These are phyloP conservation scores for Cutaneotrichosporon spelunceum DNA, from an alignment of 1,284 basidiomycete species.

Conservation along the genomic window DNA sequence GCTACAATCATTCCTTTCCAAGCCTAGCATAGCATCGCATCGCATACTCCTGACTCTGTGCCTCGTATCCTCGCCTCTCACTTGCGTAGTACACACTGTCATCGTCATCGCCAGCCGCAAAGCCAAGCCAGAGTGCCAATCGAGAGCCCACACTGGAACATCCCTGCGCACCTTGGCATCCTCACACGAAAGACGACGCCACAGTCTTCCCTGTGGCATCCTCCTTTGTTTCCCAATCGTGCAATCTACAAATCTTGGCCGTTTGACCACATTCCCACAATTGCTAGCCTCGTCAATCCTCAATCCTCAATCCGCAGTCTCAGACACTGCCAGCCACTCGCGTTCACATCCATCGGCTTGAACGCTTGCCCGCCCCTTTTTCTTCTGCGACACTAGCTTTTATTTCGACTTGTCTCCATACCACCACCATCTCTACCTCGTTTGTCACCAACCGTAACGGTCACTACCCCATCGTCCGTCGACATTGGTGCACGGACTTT, in stretches of 20 bases:
- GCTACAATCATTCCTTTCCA: no score
- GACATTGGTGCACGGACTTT: neutral
- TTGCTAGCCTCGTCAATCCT: no score
- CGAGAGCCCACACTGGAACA: no score
- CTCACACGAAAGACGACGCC: no score
- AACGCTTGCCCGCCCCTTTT: no score
- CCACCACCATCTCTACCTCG: neutral
- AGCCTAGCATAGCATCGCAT: no score
- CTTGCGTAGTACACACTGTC: no score
- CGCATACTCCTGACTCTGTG: no score
- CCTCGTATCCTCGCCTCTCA: no score
- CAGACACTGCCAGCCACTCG: neutral
- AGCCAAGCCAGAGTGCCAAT: no score
- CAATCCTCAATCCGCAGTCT: neutral
- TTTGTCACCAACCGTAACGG: neutral
- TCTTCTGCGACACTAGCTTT: neutral
- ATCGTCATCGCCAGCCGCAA: no score
- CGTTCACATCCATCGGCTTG: neutral
- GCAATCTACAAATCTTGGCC: neutral
- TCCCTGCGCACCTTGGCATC: neutral
- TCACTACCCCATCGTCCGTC: neutral
- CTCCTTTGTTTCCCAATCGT: neutral
- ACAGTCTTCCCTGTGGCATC: neutral
- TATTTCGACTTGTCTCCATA: neutral
- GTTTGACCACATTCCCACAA: no score